A percentile compares a stretch with the other conserved stretches of the same genome.
Conservation (phyloP, 495 filamentous ascomycete species). For the Glonium stellatum region DNA sequence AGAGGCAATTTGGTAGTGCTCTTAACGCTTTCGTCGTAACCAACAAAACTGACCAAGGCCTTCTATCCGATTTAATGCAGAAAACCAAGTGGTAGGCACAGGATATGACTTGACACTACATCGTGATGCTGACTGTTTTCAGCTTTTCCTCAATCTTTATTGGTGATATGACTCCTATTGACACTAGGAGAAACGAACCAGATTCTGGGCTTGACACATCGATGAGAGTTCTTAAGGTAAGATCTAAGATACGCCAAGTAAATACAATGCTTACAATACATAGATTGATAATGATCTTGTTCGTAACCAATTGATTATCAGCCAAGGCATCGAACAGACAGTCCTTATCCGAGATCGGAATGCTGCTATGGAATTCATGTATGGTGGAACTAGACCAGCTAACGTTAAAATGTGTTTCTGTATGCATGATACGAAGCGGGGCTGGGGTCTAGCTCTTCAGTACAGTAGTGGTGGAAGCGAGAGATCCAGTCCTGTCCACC, state of each 20-base stretch:
- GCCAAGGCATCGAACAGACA: constrained; percentile 73
- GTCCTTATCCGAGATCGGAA: constrained; percentile 62
- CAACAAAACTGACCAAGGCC: constrained; percentile 58
- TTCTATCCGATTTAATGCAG: constrained; percentile 57
- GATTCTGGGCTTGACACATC: constrained; percentile 65
- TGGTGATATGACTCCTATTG: constrained; percentile 49
- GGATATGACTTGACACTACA: background rate
- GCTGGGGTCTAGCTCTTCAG: constrained; percentile 47
- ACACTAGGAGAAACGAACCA: constrained; percentile 64
- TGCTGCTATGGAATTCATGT: constrained; percentile 64
- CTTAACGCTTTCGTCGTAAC: constrained; percentile 76
- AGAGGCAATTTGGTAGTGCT: constrained; percentile 57
- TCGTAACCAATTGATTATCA: constrained; percentile 75
- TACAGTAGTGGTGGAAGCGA: background rate
- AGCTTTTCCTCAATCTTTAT: constrained; percentile 61
- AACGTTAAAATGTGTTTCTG: constrained; percentile 69
- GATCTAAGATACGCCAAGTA: background rate
- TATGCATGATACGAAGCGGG: constrained; percentile 50
- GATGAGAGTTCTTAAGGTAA: constrained; percentile 63
- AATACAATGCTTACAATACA: background rate
- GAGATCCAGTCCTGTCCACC: constrained; percentile 45
- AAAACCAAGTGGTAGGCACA: constrained; percentile 44
- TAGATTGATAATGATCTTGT: constrained; percentile 74
- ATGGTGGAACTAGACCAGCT: constrained; percentile 43
- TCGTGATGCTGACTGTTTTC: constrained; percentile 22